phyloP scores from a whole-genome alignment of 495 filamentous ascomycete species.

The Clohesyomyces aquaticus region DNA sequence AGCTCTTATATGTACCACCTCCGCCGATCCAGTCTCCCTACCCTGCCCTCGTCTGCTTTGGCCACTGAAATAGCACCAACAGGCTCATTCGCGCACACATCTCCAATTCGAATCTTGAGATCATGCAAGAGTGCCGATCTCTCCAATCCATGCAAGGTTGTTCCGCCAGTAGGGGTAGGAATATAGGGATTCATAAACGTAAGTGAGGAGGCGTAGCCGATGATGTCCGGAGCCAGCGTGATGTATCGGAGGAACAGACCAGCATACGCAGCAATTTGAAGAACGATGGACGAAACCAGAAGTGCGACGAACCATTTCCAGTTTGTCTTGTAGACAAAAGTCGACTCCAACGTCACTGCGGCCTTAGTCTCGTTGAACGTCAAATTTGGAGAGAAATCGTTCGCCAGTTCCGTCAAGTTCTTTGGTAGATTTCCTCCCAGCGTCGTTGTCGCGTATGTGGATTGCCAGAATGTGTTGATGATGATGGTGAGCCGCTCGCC shows the following conservation, averaged over 20 bases:
- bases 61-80: slow-evolving; percentile 28
- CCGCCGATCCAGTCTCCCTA: slow-evolving; percentile 13
- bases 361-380: slow-evolving; percentile 17
- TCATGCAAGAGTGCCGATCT: slow-evolving; percentile 23
- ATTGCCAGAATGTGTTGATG: slow-evolving; percentile 28
- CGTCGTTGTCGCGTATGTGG: slow-evolving; percentile 24
- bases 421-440: slow-evolving; percentile 18
- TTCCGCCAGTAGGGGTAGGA: slow-evolving; percentile 20
- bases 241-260: slow-evolving; percentile 25
- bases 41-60: slow-evolving; percentile 8
- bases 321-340: slow-evolving; percentile 13
- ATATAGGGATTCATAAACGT: slow-evolving; percentile 31
- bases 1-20: slow-evolving; percentile 24
- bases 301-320: slow-evolving; percentile 26
- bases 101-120: slow-evolving; percentile 24
- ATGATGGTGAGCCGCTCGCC: slow-evolving; percentile 16
- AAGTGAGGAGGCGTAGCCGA: slow-evolving; percentile 32
- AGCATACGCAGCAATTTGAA: slow-evolving; percentile 29
- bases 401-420: slow-evolving; percentile 11
- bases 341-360: neutral
- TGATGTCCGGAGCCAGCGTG: slow-evolving; percentile 37
- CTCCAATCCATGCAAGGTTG: slow-evolving; percentile 29
- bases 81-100: slow-evolving; percentile 24
- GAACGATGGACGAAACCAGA: slow-evolving; percentile 19
- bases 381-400: neutral